These are phyloP conservation scores for Colletotrichum destructivum DNA, from an alignment of 2,329 filamentous ascomycete genomes.

Conservation along the genomic window DNA sequence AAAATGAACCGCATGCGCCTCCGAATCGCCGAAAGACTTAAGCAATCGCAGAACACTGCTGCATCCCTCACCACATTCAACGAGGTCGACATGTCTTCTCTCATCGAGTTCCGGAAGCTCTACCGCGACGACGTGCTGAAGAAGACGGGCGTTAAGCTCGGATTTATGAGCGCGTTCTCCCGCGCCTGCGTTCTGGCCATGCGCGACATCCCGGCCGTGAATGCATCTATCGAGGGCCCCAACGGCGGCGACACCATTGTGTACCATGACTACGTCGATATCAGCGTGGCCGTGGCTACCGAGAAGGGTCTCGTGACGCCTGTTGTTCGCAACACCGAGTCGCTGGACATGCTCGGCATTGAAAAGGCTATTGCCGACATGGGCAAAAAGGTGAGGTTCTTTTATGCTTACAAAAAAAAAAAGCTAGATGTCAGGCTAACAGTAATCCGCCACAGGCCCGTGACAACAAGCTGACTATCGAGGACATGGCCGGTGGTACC, in stretches of 20 bases:
- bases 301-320: slow-evolving; percentile 98
- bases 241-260: slow-evolving; percentile 97
- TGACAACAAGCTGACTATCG: slow-evolving; percentile 96
- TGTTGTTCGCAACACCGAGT: slow-evolving; percentile 93
- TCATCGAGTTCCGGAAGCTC: slow-evolving; percentile 97
- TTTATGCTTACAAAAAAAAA: not conserved
- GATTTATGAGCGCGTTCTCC: slow-evolving; percentile 99
- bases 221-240: slow-evolving; percentile 96
- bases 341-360: slow-evolving; percentile 88
- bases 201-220: slow-evolving; percentile 94
- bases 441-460: slow-evolving; percentile 74
- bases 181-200: slow-evolving; percentile 92
- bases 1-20: slow-evolving; percentile 99
- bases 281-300: slow-evolving; percentile 96
- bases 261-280: slow-evolving; percentile 97
- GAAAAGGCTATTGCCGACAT: slow-evolving; percentile 93
- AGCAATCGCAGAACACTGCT: slow-evolving; percentile 99
- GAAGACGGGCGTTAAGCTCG: slow-evolving; percentile 96
- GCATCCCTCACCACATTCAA: slow-evolving; percentile 99
- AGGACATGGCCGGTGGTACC: slow-evolving; percentile 98
- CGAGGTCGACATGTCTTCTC: slow-evolving; percentile 97
- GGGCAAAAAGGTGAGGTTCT: slow-evolving; percentile 85
- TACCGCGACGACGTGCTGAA: slow-evolving; percentile 98
- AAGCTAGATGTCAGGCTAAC: slow-evolving; percentile 1
- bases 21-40: slow-evolving; percentile 95